Base-by-base conservation (phyloP, 768 basidiomycete species). In the Cystofilobasidium bisporidii region DNA sequence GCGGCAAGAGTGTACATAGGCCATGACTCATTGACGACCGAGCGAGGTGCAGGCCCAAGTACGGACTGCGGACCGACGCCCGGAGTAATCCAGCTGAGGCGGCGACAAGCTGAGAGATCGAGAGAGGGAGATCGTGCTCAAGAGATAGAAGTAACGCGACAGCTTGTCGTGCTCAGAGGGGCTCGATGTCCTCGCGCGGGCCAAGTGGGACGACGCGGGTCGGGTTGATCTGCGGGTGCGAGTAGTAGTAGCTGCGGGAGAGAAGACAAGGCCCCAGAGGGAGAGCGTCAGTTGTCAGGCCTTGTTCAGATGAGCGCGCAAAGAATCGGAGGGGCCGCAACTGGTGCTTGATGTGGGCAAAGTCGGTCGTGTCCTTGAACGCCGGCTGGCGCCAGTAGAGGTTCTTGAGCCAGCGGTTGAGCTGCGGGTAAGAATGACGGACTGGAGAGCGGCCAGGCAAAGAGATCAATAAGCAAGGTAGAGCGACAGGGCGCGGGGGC, bases 311-410 rank as follows among this genome's bases (percentile, higher is more conserved):
- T 6, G 14, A 22, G 45, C 61, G 48, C 36, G 26, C 0, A 33
- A 50, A 36, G 26, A 48, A 45, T n/a, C 26, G 5, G 24, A 1
- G 40, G 22, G 8, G 47, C 48, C 63, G 32, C 38, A 15, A 87
- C 72, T 84, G 82, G 0, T 81, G 83, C 78, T 88, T 88, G 80
- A 89, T 88, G 77, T 96, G 93, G 20, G 88, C 83, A 74, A 97
- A 97, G 74, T 92, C 81, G 45, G 92, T 93, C 22, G 86, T 85
- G 9, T 84, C 82, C 76, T 86, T 85, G 84, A 99, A 98, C 6
- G 91, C 90, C 0, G 85, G 78, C 72, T 86, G 80, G 70, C 86
- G 87, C 92, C 91, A 97, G 81, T 99, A 98, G 24, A 97, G 78
- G 74, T 87, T 86, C 77, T 85, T 87, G 67, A 30, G 22, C 55